Evolutionary conservation across 331 rosid genomes (phyloP).

Genomic region (Phaseolus coccineus): DNA sequence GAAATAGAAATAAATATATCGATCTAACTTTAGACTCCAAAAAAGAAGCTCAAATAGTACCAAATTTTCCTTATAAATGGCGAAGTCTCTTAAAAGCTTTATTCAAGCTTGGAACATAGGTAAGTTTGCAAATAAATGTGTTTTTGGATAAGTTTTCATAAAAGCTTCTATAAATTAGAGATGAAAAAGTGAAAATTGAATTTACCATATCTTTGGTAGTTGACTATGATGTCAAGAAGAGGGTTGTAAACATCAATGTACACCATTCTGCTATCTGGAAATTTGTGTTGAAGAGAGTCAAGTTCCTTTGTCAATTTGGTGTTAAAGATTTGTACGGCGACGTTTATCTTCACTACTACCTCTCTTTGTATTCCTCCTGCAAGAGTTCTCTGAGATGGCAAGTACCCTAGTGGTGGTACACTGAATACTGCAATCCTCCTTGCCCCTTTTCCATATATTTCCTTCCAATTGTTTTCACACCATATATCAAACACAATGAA

Average conservation of each 20-base stretch:
- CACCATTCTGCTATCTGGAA: conserved; percentile 45
- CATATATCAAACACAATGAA: too few species aligned
- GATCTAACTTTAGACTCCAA: too few species aligned
- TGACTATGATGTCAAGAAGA: conserved; percentile 54
- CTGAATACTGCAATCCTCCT: conserved; percentile 59
- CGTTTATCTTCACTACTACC: conserved; percentile 37
- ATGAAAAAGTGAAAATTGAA: not conserved
- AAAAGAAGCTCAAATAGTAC: too few species aligned
- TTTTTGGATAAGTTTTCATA: too few species aligned
- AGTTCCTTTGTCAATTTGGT: conserved; percentile 44
- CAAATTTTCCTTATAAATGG: too few species aligned
- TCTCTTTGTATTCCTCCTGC: conserved; percentile 62
- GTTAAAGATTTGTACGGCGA: conserved; percentile 57
- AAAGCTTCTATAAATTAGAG: too few species aligned
- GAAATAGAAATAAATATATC: too few species aligned
- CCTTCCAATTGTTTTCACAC: conserved; percentile 38
- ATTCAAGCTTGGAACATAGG: too few species aligned
- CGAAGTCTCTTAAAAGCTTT: too few species aligned
- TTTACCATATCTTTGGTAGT: conserved; percentile 56
- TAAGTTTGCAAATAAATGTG: too few species aligned
- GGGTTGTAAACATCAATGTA: conserved; percentile 63
- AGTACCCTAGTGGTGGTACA: conserved; percentile 65
- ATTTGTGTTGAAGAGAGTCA: conserved; percentile 31
- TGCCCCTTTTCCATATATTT: conserved; percentile 53
- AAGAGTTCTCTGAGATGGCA: conserved; percentile 67